Base-by-base conservation (phyloP, 331 rosid genomes). In the Quercus lobata region DNA sequence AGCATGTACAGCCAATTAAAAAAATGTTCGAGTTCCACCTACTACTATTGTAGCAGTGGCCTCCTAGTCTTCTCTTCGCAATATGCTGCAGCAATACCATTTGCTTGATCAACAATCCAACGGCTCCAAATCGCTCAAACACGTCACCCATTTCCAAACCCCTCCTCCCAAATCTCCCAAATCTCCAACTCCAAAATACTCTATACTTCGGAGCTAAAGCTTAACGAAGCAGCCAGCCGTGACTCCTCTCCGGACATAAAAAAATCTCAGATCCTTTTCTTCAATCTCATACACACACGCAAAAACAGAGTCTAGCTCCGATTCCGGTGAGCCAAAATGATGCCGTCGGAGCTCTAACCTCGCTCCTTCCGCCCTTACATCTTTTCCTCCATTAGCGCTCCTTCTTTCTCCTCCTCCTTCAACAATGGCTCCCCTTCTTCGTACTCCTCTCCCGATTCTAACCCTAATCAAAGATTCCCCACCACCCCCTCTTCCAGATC, bases 291-390 rank as follows among this genome's bases (percentile, higher is more conserved):
- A 12, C 17, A 49, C 5, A 11, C 53, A 46, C 14, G 30, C 30
- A 27, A 27, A 27, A 27, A 27, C 30, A 27, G 30, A 27, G 30
- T 27, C 30, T 27, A 27, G 30, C 1, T 49, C 54, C 0, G 54
- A 49, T 49, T 10, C 16, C 15, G 15, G 16, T 49, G 71, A 71
- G 77, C 73, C 49, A 88, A 84, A 72, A 93, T 96, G 99, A 85
- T 93, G 83, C 87, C 92, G 83, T 93, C 93, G 90, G 97, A 92
- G 87, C 91, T 90, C 15, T 93, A 91, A 32, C 85, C 92, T 6
- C 97, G 96, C 21, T 74, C 92, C 6, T 88, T 90, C 74, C 96
- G 97, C 14, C 98, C 97, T 1, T 84, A 87, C 90, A 84, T 93
- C 56, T 61, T 93, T 8, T 80, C 92, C 7, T 84, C 94, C 7